These are phyloP conservation scores for Trichoderma pleuroti DNA, from an alignment of 2,329 filamentous ascomycete genomes.

Conservation along the genomic window DNA sequence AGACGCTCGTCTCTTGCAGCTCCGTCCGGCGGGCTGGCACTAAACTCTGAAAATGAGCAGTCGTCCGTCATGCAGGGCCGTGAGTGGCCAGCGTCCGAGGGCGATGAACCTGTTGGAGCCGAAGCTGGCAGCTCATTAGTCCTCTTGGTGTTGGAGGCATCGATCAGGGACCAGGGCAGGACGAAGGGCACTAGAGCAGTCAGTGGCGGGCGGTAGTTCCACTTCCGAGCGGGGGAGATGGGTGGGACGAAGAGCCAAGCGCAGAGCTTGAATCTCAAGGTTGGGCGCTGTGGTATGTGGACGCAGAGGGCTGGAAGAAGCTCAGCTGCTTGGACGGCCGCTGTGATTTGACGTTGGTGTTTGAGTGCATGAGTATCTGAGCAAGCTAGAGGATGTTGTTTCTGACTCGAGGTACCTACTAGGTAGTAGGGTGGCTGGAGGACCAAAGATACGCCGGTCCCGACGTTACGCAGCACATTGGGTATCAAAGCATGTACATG, in stretches of 20 bases:
- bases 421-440: not conserved
- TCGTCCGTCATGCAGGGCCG: not conserved
- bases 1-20: not conserved
- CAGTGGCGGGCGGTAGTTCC: not conserved
- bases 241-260: not conserved
- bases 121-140: not conserved
- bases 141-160: not conserved
- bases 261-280: not conserved
- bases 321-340: not conserved
- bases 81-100: not conserved
- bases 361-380: not conserved
- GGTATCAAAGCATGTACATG: not conserved
- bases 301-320: not conserved
- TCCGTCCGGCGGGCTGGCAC: not conserved
- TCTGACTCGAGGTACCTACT: not conserved
- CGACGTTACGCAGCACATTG: too few relatives aligned
- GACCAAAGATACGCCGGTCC: slow-evolving; percentile 7
- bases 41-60: not conserved
- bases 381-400: not conserved
- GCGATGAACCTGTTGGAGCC: not conserved
- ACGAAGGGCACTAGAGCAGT: not conserved
- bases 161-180: slow-evolving; percentile 1
- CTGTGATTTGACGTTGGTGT: not conserved
- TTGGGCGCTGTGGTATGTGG: not conserved
- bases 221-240: not conserved